Conservation (phyloP, 305 asterid species). For the Rubia peregrina region DNA sequence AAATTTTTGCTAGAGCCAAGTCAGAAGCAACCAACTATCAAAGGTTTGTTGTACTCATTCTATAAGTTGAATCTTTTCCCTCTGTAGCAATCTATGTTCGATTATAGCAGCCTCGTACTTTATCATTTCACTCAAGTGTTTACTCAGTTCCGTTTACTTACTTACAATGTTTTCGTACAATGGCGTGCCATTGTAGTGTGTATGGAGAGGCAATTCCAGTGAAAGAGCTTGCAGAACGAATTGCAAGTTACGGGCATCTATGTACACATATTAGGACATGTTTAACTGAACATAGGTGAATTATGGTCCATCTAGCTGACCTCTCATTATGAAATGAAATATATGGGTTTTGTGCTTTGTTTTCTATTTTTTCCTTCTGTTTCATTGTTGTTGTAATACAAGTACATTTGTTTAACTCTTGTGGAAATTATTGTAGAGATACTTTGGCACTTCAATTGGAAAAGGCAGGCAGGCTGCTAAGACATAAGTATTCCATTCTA, state of each 20-base stretch:
- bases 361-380: not conserved
- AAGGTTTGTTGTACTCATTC: conserved; percentile 29
- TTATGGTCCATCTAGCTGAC: not conserved
- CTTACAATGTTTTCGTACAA: no score
- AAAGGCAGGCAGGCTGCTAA: conserved; percentile 78
- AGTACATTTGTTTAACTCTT: conserved; percentile 13
- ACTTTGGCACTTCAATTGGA: conserved; percentile 70
- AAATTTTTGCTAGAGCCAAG: conserved; percentile 71
- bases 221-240: conserved; percentile 93
- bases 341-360: not conserved
- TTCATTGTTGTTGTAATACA: not conserved
- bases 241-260: conserved; percentile 94
- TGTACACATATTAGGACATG: not conserved
- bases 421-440: conserved; percentile 39
- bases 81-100: no score
- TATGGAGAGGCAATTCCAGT: conserved; percentile 89
- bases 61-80: no score
- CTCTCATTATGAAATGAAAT: not conserved
- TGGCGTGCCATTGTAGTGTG: conserved; percentile 36
- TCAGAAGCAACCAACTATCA: conserved; percentile 69
- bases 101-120: no score
- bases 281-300: not conserved
- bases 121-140: not conserved
- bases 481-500: conserved; percentile 40
- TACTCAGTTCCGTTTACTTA: not conserved